These are phyloP conservation scores for Calonectria montana DNA, from an alignment of 2,329 filamentous ascomycete genomes.

Conservation along the genomic window DNA sequence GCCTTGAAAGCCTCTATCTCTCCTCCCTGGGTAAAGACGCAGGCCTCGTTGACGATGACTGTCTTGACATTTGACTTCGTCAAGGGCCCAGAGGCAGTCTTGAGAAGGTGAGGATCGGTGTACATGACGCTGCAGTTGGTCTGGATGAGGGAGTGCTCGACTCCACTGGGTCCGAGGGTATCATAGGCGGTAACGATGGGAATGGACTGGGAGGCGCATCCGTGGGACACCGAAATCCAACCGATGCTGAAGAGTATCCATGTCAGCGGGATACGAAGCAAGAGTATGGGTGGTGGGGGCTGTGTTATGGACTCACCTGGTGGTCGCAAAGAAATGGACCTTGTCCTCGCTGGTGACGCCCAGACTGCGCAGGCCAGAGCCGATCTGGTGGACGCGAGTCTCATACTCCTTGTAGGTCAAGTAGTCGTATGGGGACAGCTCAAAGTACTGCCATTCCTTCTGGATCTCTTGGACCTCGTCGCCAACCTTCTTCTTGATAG, in stretches of 20 bases:
- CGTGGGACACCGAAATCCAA: constrained; percentile 87
- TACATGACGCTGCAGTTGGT: constrained; percentile 87
- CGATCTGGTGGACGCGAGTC: constrained; percentile 74
- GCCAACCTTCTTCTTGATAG: constrained; percentile 88
- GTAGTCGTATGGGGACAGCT: constrained; percentile 82
- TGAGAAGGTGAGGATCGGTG: constrained; percentile 82
- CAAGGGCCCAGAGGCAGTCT: constrained; percentile 67
- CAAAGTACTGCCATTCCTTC: constrained; percentile 92
- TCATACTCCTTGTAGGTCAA: constrained; percentile 85
- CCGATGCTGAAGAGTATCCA: constrained; percentile 64
- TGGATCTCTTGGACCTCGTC: constrained; percentile 83
- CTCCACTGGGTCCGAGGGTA: constrained; percentile 85
- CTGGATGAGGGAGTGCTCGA: constrained; percentile 87
- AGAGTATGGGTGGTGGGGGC: background rate
- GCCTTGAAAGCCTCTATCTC: constrained; percentile 68
- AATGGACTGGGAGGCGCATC: constrained; percentile 83
- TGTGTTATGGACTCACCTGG: constrained; percentile 65
- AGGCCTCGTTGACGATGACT: constrained; percentile 72
- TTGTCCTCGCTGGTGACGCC: constrained; percentile 76
- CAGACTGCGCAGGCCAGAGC: constrained; percentile 78
- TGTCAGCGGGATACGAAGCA: constrained; percentile 1
- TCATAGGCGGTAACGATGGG: constrained; percentile 96
- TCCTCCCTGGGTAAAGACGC: constrained; percentile 61
- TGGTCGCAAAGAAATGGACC: constrained; percentile 87
- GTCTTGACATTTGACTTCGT: constrained; percentile 67